phyloP scores from a whole-genome alignment of 1,284 basidiomycete genomes.

The Cryptococcus maquisensis region DNA sequence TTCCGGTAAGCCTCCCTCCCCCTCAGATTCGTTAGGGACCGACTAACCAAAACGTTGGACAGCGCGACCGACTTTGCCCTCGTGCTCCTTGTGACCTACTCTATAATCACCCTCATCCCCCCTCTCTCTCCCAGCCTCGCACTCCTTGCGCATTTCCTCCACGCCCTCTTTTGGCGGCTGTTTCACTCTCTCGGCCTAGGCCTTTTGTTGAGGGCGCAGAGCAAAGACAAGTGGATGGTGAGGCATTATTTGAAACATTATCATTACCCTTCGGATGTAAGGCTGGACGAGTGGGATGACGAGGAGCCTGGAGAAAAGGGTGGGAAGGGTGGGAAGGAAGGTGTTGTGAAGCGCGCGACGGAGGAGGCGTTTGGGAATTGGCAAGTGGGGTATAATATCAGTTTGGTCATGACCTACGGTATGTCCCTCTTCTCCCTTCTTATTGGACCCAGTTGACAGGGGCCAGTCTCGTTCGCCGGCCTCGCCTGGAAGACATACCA shows the following conservation, averaged over 20 bases:
- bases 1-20: conserved; percentile 60
- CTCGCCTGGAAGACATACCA: conserved; percentile 84
- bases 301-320: conserved; percentile 23
- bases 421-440: conserved; percentile 30
- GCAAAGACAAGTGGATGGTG: conserved; percentile 81
- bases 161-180: conserved; percentile 79
- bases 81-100: conserved; percentile 59
- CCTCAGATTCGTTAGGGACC: conserved; percentile 1
- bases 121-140: conserved; percentile 46
- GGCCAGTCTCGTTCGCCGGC: conserved; percentile 68
- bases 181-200: conserved; percentile 90
- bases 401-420: conserved; percentile 93
- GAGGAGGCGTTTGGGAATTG: conserved; percentile 91
- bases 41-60: conserved; percentile 8
- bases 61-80: conserved; percentile 67
- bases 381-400: conserved; percentile 90
- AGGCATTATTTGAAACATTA: conserved; percentile 91
- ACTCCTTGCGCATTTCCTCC: conserved; percentile 67
- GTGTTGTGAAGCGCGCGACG: conserved; percentile 63
- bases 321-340: conserved; percentile 40
- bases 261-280: conserved; percentile 58
- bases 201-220: conserved; percentile 74
- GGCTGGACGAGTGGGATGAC: conserved; percentile 12
- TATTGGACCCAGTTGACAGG: conserved; percentile 11
- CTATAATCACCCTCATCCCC: conserved; percentile 51